phyloP scores from a whole-genome alignment of 2,329 filamentous ascomycete genomes.

The Exophiala xenobiotica region DNA sequence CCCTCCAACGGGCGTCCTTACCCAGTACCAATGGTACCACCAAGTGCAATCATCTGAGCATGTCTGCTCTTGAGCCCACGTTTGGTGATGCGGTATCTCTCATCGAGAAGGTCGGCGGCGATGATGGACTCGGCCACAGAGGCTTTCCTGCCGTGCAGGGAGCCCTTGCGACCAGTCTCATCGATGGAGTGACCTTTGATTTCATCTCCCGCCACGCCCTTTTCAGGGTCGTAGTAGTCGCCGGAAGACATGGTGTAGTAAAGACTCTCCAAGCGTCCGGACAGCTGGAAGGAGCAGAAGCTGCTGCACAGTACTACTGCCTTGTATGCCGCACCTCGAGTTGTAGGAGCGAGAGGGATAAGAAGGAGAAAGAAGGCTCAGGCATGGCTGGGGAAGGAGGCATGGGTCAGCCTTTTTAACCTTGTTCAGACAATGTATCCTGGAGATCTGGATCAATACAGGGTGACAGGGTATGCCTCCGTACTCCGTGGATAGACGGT shows the following conservation, averaged over 20 bases:
- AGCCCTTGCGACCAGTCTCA: conserved; percentile 11
- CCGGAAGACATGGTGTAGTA: conserved; percentile 10
- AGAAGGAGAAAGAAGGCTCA: not conserved
- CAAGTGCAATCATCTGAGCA: conserved; percentile 39
- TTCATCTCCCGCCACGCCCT: conserved; percentile 11
- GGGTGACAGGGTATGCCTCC: not conserved
- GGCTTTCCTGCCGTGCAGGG: conserved; percentile 16
- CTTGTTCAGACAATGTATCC: not conserved
- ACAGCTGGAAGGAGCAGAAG: not conserved
- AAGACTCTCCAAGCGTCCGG: not conserved
- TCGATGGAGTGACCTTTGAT: conserved; percentile 6
- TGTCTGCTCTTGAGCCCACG: conserved; percentile 45
- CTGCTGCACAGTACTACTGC: not conserved
- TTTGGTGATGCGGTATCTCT: conserved; percentile 41
- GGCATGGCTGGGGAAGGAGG: not conserved
- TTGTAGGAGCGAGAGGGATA: too few species aligned
- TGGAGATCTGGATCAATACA: not conserved
- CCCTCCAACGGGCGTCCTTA: too few species aligned
- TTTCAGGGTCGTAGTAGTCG: conserved; percentile 22
- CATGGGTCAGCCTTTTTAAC: not conserved
- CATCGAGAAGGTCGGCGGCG: conserved; percentile 42
- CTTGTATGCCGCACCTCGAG: too few species aligned
- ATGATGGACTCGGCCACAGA: conserved; percentile 35
- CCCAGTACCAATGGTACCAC: conserved; percentile 30
- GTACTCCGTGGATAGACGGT: too few species aligned